phyloP scores from a whole-genome alignment of 192 early-diverging fungal species.

The Backusella mclennaniae region DNA sequence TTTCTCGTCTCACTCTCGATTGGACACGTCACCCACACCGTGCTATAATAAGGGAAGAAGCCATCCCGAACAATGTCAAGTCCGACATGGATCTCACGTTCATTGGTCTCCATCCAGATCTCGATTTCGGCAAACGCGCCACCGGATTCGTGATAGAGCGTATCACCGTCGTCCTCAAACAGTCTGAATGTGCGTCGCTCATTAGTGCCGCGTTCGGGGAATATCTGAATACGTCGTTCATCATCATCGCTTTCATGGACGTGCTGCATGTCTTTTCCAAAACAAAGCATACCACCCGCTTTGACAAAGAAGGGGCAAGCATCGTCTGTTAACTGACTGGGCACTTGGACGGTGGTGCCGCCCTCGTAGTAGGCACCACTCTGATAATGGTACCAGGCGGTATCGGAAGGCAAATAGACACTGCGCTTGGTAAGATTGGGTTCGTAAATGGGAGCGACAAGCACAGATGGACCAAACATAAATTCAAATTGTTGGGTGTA shows the following conservation, averaged over 20 bases:
- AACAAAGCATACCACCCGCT: slow-evolving; percentile 41
- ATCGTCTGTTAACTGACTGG: slow-evolving; percentile 38
- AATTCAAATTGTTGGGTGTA: slow-evolving; percentile 48
- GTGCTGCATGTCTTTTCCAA: slow-evolving; percentile 38
- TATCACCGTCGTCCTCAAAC: slow-evolving; percentile 53
- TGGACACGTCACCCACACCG: slow-evolving; percentile 35
- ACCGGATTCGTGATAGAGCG: slow-evolving; percentile 31
- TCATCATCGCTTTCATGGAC: slow-evolving; percentile 39
- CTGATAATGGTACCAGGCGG: slow-evolving; percentile 50
- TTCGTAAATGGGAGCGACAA: slow-evolving; percentile 53
- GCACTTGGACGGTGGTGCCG: slow-evolving; percentile 31
- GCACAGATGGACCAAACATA: slow-evolving; percentile 48
- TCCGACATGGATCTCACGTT: slow-evolving; percentile 29
- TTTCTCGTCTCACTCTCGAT: slow-evolving; percentile 5
- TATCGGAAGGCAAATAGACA: slow-evolving; percentile 34
- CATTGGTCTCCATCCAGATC: slow-evolving; percentile 30
- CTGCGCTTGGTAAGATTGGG: slow-evolving; percentile 11
- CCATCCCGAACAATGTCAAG: slow-evolving; percentile 27
- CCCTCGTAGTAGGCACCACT: slow-evolving; percentile 45
- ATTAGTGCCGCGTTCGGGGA: slow-evolving; percentile 30
- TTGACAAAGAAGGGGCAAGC: slow-evolving; percentile 42
- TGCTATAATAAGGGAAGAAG: slow-evolving; percentile 35
- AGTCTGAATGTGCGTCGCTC: slow-evolving; percentile 17
- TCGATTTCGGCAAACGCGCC: slow-evolving; percentile 36
- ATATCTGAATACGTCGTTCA: slow-evolving; percentile 42